Evolutionary conservation across 2,329 filamentous ascomycete species (phyloP).

Genomic region (Diplodia scrobiculata): DNA sequence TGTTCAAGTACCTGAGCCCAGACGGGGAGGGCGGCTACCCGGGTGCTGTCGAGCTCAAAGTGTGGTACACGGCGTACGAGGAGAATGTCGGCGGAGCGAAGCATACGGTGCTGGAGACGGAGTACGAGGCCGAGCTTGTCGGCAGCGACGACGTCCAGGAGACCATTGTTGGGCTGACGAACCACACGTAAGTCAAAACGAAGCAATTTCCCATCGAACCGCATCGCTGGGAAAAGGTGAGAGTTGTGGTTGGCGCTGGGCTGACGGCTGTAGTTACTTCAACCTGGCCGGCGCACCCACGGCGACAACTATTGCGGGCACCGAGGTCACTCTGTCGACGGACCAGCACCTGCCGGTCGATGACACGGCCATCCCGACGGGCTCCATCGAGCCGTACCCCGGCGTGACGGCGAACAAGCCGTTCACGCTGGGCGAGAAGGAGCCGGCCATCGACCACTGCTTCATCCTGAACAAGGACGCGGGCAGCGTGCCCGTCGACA

Average conservation of each 20-base stretch:
- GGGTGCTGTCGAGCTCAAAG: slow-evolving; percentile 74
- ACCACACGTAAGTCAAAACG: slow-evolving; percentile 72
- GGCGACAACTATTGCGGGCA: slow-evolving; percentile 62
- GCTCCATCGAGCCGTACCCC: slow-evolving; percentile 65
- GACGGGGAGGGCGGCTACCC: slow-evolving; percentile 91
- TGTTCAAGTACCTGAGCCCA: slow-evolving; percentile 62
- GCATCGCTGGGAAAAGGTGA: not conserved
- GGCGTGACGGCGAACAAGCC: slow-evolving; percentile 65
- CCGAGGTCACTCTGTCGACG: slow-evolving; percentile 60
- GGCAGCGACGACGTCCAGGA: slow-evolving; percentile 73
- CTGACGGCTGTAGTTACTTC: slow-evolving; percentile 58
- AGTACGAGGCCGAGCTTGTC: slow-evolving; percentile 84
- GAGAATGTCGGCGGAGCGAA: slow-evolving; percentile 64
- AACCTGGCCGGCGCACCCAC: slow-evolving; percentile 61
- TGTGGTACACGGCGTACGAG: slow-evolving; percentile 76
- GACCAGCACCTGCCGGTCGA: slow-evolving; percentile 74
- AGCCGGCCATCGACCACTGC: slow-evolving; percentile 85
- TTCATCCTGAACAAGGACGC: slow-evolving; percentile 68
- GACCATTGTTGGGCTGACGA: slow-evolving; percentile 90
- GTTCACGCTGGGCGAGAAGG: slow-evolving; percentile 70
- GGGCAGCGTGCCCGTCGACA: slow-evolving; percentile 56
- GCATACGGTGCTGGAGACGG: slow-evolving; percentile 74
- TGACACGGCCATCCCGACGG: slow-evolving; percentile 70
- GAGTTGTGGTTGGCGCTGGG: not conserved
- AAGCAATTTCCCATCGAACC: slow-evolving; percentile 19